Conservation (phyloP, 2,329 filamentous ascomycete genomes). For the Trichoderma sp. region DNA sequence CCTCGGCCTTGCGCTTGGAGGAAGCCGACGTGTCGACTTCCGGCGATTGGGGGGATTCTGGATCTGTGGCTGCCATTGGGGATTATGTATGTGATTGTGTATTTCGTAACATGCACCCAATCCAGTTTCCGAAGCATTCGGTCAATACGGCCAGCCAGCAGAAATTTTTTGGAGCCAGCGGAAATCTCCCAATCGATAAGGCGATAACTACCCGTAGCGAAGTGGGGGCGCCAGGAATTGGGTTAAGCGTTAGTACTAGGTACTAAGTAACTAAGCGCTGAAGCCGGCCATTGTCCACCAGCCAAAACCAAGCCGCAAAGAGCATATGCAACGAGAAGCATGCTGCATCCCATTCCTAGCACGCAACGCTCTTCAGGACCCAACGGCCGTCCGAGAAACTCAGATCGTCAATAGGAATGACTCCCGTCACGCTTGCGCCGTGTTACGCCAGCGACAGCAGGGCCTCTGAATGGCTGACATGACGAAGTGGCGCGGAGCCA, state of each 20-base stretch:
- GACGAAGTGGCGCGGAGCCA: constrained; percentile 14
- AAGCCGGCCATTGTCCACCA: neutral
- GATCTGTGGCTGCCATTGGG: constrained; percentile 21
- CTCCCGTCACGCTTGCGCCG: neutral
- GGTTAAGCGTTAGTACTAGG: neutral
- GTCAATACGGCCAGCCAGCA: neutral
- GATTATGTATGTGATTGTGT: neutral
- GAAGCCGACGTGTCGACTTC: constrained; percentile 24
- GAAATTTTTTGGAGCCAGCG: constrained; percentile 13
- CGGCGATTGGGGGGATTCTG: constrained; percentile 7
- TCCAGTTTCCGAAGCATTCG: neutral
- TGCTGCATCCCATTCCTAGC: neutral
- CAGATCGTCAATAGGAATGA: neutral
- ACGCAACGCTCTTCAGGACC: neutral
- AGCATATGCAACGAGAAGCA: neutral
- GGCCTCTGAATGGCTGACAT: neutral
- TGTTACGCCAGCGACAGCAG: neutral
- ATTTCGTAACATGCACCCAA: neutral
- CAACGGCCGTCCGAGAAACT: neutral
- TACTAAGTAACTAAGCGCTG: neutral
- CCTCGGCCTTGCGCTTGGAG: constrained; percentile 65
- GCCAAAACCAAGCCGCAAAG: neutral
- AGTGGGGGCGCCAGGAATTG: neutral
- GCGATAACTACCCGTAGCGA: constrained; percentile 17
- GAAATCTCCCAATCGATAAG: constrained; percentile 15